Base-by-base conservation (phyloP, 352 stramenopile genomes). In the Pythium biforme region DNA sequence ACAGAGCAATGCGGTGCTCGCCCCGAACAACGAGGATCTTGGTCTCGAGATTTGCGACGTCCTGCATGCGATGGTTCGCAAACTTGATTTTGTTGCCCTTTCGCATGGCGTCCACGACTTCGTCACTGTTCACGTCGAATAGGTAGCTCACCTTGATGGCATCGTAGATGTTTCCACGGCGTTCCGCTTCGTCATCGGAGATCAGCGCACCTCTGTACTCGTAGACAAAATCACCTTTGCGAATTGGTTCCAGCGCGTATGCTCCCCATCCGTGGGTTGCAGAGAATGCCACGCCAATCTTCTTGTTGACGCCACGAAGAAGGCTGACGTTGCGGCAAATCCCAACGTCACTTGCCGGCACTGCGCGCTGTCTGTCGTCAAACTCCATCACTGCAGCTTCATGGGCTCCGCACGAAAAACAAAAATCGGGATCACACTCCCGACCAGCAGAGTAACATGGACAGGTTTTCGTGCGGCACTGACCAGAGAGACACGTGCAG, bases 51-150 rank as follows among this genome's bases (percentile, higher is more conserved):
- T 98, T 98, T 14, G 88, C 58, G 11, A 19, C 55, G 20, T 72
- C 69, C 48, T 69, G 67, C 47, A 73, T 65, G 12, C 66, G 70
- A 57, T 98, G 92, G 62, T 97, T 97, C 1, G 89, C 84, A 73
- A 97, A 98, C 58, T 95, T 91, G 40, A 84, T 90, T 70, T 98
- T 98, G 75, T 98, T 98, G 19, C 96, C 95, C 66, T 97, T 93
- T 25, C 86, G 81, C 31, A 86, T 86, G 2, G 94, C 93, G 68
- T 98, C 96, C 29, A 99, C 79, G 23, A 95, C 85, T 49, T 87
- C 83, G 11, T 98, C 93, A 3, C 74, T 83, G 60, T 92, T 97
- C 12, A 98, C 63, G 56, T 98, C 90, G 72, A 98, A 99, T 1
- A 98, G 64, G 61, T 95, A 98, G 34, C 80, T 91, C 26, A 90